Base-by-base conservation (phyloP, 2,329 filamentous ascomycete genomes). In the Cordyceps javanica region DNA sequence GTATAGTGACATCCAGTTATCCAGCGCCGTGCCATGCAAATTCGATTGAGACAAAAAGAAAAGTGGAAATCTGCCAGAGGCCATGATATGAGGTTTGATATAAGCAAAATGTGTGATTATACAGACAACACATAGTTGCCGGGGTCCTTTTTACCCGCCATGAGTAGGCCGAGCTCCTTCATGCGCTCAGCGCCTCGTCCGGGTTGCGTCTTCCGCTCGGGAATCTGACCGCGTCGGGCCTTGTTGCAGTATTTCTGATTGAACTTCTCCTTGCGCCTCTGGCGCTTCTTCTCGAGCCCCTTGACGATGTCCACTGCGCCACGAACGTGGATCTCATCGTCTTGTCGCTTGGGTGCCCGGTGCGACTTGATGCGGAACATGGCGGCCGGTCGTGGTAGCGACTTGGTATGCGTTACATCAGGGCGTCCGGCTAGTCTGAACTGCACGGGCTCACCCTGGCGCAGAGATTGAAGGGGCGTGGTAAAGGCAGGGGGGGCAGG, bases 261-360 rank as follows among this genome's bases (percentile, higher is more conserved):
- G 67, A 91, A 89, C 73, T 97, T 96, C 73, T 97, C 92, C 75
- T 89, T 91, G 65, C 94, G 89, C 62, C 94, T 87, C 75, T 94
- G 90, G 26, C 92, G 88, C 77, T 96, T 97, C 73, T 90, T 88
- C 76, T 99, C 94, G 1, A 99, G 82, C 9, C 94, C 94, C 72
- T 96, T 96, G 73, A 97, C 90, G 61, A 97, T 99, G 72, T 97
- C 94, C 64, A 99, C 95, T 36, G 94, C 92, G n/a, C 91, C 91
- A 61, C 94, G 89, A 10, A 90, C 82, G 62, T 94, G 91, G 42
- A 84, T 75, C 52, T 87, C 81, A 50, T 68, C 67, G 6, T 69
- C 64, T 8, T 62, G 58, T 16, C 62, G 59, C 59, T 75, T 73
- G 59, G 66, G 62, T 55, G 73, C 67, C 54, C 77, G 72, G 62